Percentiles rank a stretch among this genome's conserved stretches.
Evolutionary conservation across 2,329 filamentous ascomycete genomes (phyloP).

Genomic region (Neopestalotiopsis clavispora): DNA sequence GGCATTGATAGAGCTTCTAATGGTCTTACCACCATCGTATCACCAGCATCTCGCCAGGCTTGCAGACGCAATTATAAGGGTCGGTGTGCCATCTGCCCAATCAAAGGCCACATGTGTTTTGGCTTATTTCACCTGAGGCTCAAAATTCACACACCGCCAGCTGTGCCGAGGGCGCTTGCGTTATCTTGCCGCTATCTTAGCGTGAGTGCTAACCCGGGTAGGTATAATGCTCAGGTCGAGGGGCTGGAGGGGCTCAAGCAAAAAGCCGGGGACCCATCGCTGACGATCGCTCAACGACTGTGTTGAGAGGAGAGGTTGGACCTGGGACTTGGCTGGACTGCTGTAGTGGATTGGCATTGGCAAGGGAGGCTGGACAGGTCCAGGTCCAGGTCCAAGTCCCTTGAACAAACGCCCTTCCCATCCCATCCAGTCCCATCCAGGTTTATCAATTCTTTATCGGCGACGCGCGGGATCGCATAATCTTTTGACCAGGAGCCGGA

Average conservation of each 20-base stretch:
- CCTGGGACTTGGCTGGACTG: background rate
- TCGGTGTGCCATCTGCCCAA: background rate
- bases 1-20: background rate
- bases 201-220: background rate
- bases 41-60: background rate
- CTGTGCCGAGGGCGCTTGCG: background rate
- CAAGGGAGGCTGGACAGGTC: background rate
- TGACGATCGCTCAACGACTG: background rate
- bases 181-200: conserved; percentile 2
- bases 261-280: background rate
- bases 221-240: background rate
- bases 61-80: background rate
- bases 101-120: background rate
- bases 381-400: background rate
- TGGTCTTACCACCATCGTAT: background rate
- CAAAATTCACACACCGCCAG: conserved; percentile 1
- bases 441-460: background rate
- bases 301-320: background rate
- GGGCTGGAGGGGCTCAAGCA: background rate
- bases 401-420: background rate
- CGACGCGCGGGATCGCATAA: background rate
- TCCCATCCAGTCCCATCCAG: background rate
- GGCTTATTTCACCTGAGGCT: background rate
- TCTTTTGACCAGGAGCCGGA: conserved; percentile 1
- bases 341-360: too few relatives aligned